These are phyloP conservation scores for Ochetophila trinervis DNA, from an alignment of 306 rosid genomes.

Conservation along the genomic window DNA sequence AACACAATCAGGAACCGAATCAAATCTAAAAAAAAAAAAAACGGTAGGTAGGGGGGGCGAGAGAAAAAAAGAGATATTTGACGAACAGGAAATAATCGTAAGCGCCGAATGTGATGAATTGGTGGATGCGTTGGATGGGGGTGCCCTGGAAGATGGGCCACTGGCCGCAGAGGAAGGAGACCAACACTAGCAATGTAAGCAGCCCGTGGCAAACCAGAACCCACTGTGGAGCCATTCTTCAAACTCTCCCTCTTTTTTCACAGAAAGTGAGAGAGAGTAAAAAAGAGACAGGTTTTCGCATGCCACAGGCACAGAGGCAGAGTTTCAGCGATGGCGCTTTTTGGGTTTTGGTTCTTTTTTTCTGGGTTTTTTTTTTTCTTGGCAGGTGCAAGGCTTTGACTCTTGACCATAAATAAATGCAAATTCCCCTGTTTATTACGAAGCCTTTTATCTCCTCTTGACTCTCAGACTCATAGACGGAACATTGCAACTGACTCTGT, in stretches of 20 bases:
- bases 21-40: background rate
- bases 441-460: no score
- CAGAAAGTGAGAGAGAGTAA: background rate
- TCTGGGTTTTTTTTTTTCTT: no score
- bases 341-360: no score
- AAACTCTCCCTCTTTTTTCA: background rate
- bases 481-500: no score
- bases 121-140: slow-evolving; percentile 66
- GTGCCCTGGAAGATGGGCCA: slow-evolving; percentile 96
- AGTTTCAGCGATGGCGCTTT: no score
- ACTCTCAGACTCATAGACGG: no score
- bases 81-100: slow-evolving; percentile 74
- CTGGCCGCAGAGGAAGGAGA: slow-evolving; percentile 88
- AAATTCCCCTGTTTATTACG: no score
- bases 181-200: slow-evolving; percentile 48
- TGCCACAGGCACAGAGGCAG: no score
- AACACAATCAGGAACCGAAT: background rate
- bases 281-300: background rate
- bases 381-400: no score
- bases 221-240: slow-evolving; percentile 70
- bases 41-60: background rate
- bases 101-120: slow-evolving; percentile 72
- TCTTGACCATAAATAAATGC: no score
- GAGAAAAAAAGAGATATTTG: slow-evolving; percentile 12
- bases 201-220: slow-evolving; percentile 66